Conservation (phyloP, 2,329 filamentous ascomycete species). For the Eutypa lata region DNA sequence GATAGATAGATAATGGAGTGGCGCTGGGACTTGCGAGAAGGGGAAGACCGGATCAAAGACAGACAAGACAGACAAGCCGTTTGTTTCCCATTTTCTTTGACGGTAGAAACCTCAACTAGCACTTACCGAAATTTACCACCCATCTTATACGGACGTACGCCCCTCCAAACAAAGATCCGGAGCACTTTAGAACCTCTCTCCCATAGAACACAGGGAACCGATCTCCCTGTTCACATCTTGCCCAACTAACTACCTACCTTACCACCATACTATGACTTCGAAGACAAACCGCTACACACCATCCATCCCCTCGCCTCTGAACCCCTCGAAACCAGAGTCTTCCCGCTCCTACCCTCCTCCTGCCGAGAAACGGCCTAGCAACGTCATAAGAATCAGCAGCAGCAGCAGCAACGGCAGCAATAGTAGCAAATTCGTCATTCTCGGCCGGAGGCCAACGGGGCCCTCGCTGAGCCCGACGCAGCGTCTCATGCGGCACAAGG, state of each 20-base stretch:
- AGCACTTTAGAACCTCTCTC: no score
- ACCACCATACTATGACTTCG: background rate
- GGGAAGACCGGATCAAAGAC: background rate
- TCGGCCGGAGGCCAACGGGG: slow-evolving; percentile 7
- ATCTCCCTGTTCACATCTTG: no score
- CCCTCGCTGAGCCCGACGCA: slow-evolving; percentile 36
- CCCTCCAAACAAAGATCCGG: no score
- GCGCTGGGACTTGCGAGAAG: no score
- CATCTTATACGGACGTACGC: no score
- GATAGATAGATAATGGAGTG: no score
- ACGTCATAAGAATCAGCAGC: background rate
- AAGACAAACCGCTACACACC: background rate
- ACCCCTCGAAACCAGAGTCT: background rate
- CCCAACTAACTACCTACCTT: background rate
- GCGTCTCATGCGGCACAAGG: slow-evolving; percentile 39
- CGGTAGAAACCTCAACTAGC: background rate
- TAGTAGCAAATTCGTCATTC: background rate
- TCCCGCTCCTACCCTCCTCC: no score
- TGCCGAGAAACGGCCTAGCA: background rate
- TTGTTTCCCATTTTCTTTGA: background rate
- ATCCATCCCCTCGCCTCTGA: background rate
- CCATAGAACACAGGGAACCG: no score
- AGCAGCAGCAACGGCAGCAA: background rate
- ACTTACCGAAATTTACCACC: no score
- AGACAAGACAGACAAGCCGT: background rate